Percentiles rank a stretch among this genome's conserved stretches.
Evolutionary conservation across 768 basidiomycete genomes (phyloP).

Genomic region (Calvatia gigantea): DNA sequence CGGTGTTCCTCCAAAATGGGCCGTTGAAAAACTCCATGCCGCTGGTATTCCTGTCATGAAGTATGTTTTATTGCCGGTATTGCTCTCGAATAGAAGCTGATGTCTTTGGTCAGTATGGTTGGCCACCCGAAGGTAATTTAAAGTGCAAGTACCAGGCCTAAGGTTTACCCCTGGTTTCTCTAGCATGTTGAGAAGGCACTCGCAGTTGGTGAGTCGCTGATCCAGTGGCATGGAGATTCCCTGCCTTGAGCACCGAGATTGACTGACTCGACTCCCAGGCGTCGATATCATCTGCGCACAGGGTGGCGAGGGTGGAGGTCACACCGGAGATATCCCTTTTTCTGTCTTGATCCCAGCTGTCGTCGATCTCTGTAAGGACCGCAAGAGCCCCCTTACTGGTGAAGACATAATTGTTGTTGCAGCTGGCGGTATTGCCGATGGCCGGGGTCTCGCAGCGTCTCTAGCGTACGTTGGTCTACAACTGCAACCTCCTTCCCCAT

Average conservation of each 20-base stretch:
- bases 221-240: background rate
- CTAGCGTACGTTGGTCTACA: constrained; percentile 45
- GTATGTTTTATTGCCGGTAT: constrained; percentile 34
- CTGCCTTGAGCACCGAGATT: background rate
- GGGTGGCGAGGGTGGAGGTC: constrained; percentile 86
- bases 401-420: constrained; percentile 76
- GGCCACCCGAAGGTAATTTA: constrained; percentile 73
- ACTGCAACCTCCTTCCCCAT: background rate
- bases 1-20: constrained; percentile 81
- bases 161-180: constrained; percentile 5
- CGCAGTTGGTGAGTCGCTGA: constrained; percentile 48
- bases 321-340: constrained; percentile 81
- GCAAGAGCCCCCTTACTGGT: constrained; percentile 74
- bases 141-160: constrained; percentile 1
- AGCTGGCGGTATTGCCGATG: constrained; percentile 83
- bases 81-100: background rate
- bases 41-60: constrained; percentile 85
- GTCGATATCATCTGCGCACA: constrained; percentile 90
- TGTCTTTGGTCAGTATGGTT: constrained; percentile 53
- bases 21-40: constrained; percentile 76
- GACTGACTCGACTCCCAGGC: constrained; percentile 40
- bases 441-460: constrained; percentile 73
- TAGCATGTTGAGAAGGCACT: constrained; percentile 76
- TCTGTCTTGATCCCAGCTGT: constrained; percentile 80
- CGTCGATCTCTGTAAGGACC: constrained; percentile 71